phyloP scores from a whole-genome alignment of 1,139 yeast genomes.

The Pichia sp. region DNA sequence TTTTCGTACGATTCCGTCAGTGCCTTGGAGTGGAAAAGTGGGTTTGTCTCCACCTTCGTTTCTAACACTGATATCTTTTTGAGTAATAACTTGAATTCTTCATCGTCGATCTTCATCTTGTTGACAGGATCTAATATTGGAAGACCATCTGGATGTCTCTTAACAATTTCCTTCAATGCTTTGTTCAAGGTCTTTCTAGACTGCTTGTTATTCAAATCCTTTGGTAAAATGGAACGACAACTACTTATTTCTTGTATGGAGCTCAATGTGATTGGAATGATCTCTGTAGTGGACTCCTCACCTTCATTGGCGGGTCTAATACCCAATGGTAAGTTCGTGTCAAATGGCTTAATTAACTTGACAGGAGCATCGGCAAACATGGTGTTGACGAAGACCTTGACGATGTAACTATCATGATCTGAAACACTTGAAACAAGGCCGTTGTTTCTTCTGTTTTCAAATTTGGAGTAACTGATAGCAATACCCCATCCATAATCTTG shows the following conservation, averaged over 20 bases:
- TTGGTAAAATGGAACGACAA: conserved; percentile 74
- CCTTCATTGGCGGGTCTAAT: conserved; percentile 74
- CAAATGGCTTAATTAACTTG: conserved; percentile 60
- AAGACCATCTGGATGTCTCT: conserved; percentile 82
- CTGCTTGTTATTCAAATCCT: conserved; percentile 62
- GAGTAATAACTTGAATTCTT: conserved; percentile 61
- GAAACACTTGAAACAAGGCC: conserved; percentile 48
- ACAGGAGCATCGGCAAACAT: conserved; percentile 77
- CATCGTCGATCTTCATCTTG: conserved; percentile 80
- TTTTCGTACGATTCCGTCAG: conserved; percentile 54
- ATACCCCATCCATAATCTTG: conserved; percentile 93
- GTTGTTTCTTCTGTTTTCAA: conserved; percentile 35
- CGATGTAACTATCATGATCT: conserved; percentile 84
- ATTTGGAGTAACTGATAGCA: conserved; percentile 66
- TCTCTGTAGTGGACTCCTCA: conserved; percentile 67
- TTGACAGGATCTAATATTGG: conserved; percentile 86
- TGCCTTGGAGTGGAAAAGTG: conserved; percentile 60
- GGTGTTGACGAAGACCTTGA: conserved; percentile 73
- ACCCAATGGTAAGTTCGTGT: conserved; percentile 78
- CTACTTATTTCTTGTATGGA: conserved; percentile 73
- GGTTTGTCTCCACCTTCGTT: conserved; percentile 61
- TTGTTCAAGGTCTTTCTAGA: conserved; percentile 71
- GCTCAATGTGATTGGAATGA: conserved; percentile 76
- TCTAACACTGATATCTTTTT: conserved; percentile 80
- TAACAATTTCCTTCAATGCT: conserved; percentile 70